Conservation (phyloP, 2,329 filamentous ascomycete genomes). For the Fusarium hostae region DNA sequence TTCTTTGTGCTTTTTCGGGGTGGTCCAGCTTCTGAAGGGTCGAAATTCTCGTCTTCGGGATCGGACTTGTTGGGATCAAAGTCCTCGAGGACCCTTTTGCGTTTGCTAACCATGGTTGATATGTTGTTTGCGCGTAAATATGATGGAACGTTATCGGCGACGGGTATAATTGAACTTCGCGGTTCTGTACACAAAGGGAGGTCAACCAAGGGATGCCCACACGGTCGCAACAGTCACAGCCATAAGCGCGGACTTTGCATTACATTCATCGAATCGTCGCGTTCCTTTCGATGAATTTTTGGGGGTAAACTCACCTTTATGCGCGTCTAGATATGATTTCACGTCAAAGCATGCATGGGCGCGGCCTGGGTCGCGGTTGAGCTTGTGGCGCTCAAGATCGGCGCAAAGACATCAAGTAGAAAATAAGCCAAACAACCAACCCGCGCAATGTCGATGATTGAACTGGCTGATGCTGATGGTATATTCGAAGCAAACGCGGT, state of each 20-base stretch:
- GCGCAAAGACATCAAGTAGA: constrained; percentile 26
- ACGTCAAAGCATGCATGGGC: constrained; percentile 42
- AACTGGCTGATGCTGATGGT: constrained; percentile 16
- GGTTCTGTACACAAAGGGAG: constrained; percentile 27
- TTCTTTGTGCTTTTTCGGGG: constrained; percentile 57
- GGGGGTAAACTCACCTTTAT: constrained; percentile 37
- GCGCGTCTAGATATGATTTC: constrained; percentile 39
- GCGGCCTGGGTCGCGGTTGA: constrained; percentile 39
- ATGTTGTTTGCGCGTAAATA: not conserved
- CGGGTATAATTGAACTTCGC: constrained; percentile 22
- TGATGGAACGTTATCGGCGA: constrained; percentile 8
- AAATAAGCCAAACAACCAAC: constrained; percentile 15
- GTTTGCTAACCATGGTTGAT: constrained; percentile 56
- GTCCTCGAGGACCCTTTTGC: constrained; percentile 67
- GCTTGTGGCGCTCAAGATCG: constrained; percentile 37
- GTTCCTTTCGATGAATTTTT: not conserved
- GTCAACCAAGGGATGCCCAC: constrained; percentile 31
- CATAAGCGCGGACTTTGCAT: not conserved
- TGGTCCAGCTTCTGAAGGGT: constrained; percentile 59
- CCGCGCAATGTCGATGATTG: not conserved
- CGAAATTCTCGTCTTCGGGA: constrained; percentile 73
- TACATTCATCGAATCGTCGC: not conserved
- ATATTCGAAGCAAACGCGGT: constrained; percentile 21
- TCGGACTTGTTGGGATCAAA: constrained; percentile 76
- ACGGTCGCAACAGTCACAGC: not conserved